These are phyloP conservation scores for Cicer bijugum DNA, from an alignment of 306 rosid genomes.

Conservation along the genomic window DNA sequence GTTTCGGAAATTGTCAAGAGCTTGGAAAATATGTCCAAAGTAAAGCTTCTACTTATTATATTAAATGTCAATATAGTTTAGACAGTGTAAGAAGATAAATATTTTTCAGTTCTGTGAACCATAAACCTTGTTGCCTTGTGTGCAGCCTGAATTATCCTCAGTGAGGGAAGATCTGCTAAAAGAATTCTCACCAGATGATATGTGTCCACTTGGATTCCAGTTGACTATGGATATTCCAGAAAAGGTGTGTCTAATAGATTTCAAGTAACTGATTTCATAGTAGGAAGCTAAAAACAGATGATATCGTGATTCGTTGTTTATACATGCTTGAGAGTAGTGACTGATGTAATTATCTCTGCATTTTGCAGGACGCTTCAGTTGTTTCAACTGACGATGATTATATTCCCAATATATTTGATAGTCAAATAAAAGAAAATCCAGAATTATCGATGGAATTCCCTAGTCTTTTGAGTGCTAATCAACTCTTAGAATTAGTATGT, in stretches of 20 bases:
- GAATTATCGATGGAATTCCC: slow-evolving; percentile 54
- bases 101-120: slow-evolving; percentile 1
- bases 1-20: slow-evolving; percentile 68
- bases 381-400: slow-evolving; percentile 65
- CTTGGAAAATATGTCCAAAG: slow-evolving; percentile 62
- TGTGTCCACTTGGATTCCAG: slow-evolving; percentile 67
- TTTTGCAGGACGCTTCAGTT: slow-evolving; percentile 55
- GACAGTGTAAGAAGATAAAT: not conserved
- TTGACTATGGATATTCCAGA: slow-evolving; percentile 50
- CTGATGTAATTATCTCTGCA: slow-evolving; percentile 35
- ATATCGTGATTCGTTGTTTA: slow-evolving; percentile 10
- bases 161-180: slow-evolving; percentile 64
- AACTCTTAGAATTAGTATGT: slow-evolving; percentile 86
- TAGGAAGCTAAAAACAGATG: slow-evolving; percentile 39
- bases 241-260: slow-evolving; percentile 52
- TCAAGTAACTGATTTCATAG: slow-evolving; percentile 15
- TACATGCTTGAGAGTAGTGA: slow-evolving; percentile 33
- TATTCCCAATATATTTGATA: slow-evolving; percentile 54
- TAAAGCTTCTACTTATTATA: slow-evolving; percentile 44
- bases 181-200: slow-evolving; percentile 67
- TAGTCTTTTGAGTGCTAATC: slow-evolving; percentile 68
- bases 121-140: slow-evolving; percentile 32
- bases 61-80: not conserved
- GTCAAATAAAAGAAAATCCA: slow-evolving; percentile 53
- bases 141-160: slow-evolving; percentile 66